Conservation (phyloP, 2,329 filamentous ascomycete species). For the Massarina eburnea region DNA sequence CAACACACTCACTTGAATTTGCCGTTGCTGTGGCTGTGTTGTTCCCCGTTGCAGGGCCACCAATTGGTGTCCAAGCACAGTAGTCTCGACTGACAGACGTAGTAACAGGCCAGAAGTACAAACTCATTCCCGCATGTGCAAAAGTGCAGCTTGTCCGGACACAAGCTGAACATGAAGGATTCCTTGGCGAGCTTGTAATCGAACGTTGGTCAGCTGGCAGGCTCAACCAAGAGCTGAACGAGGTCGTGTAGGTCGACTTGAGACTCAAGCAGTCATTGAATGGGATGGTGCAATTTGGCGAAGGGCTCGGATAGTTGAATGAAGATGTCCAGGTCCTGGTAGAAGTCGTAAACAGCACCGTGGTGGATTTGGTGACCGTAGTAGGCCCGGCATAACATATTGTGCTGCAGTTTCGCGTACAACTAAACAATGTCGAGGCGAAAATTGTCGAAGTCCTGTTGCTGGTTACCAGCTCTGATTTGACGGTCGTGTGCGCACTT, state of each 20-base stretch:
- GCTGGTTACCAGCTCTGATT: neutral
- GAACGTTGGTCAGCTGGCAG: neutral
- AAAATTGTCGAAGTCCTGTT: conserved; percentile 8
- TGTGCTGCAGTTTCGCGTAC: conserved; percentile 15
- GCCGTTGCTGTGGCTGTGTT: conserved; percentile 3
- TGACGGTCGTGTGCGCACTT: neutral
- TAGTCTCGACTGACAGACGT: conserved; percentile 13
- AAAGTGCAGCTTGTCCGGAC: conserved; percentile 17
- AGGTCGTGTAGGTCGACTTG: conserved; percentile 11
- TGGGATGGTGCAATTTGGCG: conserved; percentile 17
- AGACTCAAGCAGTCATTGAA: conserved; percentile 14
- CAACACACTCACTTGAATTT: conserved; percentile 11
- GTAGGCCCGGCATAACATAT: conserved; percentile 16
- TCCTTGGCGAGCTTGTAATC: neutral
- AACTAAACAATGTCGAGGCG: conserved; percentile 8
- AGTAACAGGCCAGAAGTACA: conserved; percentile 19
- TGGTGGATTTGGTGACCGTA: conserved; percentile 7
- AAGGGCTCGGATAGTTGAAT: conserved; percentile 5
- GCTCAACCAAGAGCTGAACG: conserved; percentile 7
- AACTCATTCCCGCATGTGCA: conserved; percentile 10
- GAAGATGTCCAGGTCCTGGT: conserved; percentile 1
- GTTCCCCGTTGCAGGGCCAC: conserved; percentile 6
- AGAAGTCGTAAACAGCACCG: neutral
- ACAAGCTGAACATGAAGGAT: conserved; percentile 17
- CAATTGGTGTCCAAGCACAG: conserved; percentile 13